Percentiles rank a stretch among this genome's conserved stretches.
Conservation (phyloP, 2,329 filamentous ascomycete species). For the Colletotrichum gigasporum region DNA sequence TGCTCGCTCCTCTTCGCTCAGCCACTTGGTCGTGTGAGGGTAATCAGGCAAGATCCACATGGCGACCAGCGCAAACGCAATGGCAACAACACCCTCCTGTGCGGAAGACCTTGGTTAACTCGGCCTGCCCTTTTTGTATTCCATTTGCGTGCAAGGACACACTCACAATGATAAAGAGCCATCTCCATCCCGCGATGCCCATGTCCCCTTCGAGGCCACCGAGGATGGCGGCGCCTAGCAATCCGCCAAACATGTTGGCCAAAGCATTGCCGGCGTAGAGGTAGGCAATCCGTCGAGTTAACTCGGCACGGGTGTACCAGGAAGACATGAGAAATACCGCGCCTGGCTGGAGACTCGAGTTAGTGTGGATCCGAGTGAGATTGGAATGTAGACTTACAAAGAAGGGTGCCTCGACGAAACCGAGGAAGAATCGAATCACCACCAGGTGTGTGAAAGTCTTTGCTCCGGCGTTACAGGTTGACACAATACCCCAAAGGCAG, state of each 20-base stretch:
- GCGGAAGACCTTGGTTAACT: neutral
- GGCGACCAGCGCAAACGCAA: slow-evolving; percentile 46
- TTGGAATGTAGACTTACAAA: too few relatives aligned
- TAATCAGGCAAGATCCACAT: slow-evolving; percentile 59
- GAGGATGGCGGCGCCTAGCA: slow-evolving; percentile 59
- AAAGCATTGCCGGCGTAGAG: slow-evolving; percentile 57
- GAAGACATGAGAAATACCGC: slow-evolving; percentile 57
- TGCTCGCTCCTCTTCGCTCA: slow-evolving; percentile 59
- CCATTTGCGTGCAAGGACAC: neutral
- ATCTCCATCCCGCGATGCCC: slow-evolving; percentile 38
- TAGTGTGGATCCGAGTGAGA: too few relatives aligned
- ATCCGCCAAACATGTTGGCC: slow-evolving; percentile 60
- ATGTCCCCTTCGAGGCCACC: slow-evolving; percentile 45
- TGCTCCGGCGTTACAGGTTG: slow-evolving; percentile 56
- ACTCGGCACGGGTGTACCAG: slow-evolving; percentile 54
- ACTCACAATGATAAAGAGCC: slow-evolving; percentile 42
- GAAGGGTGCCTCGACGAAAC: slow-evolving; percentile 57
- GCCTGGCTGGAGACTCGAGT: too few relatives aligned
- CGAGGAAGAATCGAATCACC: slow-evolving; percentile 54
- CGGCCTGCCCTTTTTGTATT: neutral
- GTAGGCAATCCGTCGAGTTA: slow-evolving; percentile 56
- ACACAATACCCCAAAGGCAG: slow-evolving; percentile 50
- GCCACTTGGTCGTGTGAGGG: slow-evolving; percentile 61
- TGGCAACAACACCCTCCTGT: slow-evolving; percentile 50
- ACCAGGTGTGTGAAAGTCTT: slow-evolving; percentile 53